Evolutionary conservation across 345 rosid species (phyloP).

Genomic region (Cochlearia excelsa): DNA sequence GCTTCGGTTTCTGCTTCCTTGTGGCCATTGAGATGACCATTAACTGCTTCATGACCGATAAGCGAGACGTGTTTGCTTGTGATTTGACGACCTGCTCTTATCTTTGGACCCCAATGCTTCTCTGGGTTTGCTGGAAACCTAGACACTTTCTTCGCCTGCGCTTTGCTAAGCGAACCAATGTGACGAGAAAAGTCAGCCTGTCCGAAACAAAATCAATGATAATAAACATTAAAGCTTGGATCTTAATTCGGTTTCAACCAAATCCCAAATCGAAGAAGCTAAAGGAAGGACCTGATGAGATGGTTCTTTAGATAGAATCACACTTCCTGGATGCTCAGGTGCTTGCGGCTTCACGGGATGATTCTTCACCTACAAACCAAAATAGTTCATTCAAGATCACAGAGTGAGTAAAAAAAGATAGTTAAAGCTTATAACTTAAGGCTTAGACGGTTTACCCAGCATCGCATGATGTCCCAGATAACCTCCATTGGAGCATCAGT

Average conservation of each 20-base stretch:
- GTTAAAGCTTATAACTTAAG: background rate
- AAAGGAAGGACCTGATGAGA: slow-evolving; percentile 55
- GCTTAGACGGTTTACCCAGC: slow-evolving; percentile 67
- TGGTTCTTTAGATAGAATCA: slow-evolving; percentile 88
- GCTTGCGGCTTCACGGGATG: slow-evolving; percentile 92
- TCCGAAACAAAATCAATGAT: slow-evolving; percentile 1
- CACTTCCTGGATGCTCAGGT: slow-evolving; percentile 80
- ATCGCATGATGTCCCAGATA: slow-evolving; percentile 99
- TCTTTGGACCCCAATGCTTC: slow-evolving; percentile 99
- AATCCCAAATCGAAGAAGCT: background rate
- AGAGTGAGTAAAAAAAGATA: background rate
- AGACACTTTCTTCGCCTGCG: slow-evolving; percentile 86
- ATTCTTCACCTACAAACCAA: slow-evolving; percentile 60
- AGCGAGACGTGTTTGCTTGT: slow-evolving; percentile 94
- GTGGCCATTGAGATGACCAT: slow-evolving; percentile 55
- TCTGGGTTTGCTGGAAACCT: slow-evolving; percentile 96
- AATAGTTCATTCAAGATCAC: background rate
- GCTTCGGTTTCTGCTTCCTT: slow-evolving; percentile 47
- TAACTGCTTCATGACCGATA: slow-evolving; percentile 85
- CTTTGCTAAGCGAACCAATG: slow-evolving; percentile 86
- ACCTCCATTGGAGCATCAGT: slow-evolving; percentile 99
- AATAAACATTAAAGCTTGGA: slow-evolving; percentile 7
- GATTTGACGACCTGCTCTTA: slow-evolving; percentile 91
- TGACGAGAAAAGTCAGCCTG: slow-evolving; percentile 95
- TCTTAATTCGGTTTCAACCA: slow-evolving; percentile 11